Percentiles rank a stretch among this genome's conserved stretches.
phyloP scores from a whole-genome alignment of 2,329 filamentous ascomycete genomes.

The Xylariomycetidae sp. region DNA sequence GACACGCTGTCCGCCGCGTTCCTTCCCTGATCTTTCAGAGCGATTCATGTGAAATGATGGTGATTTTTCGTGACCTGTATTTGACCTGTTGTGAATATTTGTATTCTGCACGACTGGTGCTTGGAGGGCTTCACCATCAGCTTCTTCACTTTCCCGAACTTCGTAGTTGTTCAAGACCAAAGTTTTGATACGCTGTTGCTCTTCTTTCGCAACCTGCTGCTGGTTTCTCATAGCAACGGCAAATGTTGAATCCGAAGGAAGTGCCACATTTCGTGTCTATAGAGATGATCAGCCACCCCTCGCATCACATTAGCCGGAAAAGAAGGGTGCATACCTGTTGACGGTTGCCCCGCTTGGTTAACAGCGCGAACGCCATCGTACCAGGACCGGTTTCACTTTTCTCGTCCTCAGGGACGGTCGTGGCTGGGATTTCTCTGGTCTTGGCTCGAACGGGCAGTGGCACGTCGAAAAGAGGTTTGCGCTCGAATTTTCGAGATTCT shows the following conservation, averaged over 20 bases:
- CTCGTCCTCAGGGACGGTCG: conserved; percentile 31
- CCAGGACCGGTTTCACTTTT: conserved; percentile 33
- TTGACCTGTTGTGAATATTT: conserved; percentile 45
- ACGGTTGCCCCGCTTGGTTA: conserved; percentile 93
- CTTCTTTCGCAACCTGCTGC: conserved; percentile 90
- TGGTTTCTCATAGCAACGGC: conserved; percentile 94
- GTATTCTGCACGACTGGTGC: conserved; percentile 38
- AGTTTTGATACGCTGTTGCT: conserved; percentile 98
- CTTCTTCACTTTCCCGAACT: conserved; percentile 75
- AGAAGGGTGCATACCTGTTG: conserved; percentile 66
- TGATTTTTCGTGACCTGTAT: conserved; percentile 46
- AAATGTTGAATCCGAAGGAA: conserved; percentile 88
- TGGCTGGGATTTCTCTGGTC: conserved; percentile 51
- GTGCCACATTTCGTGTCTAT: conserved; percentile 83
- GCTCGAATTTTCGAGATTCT: conserved; percentile 92
- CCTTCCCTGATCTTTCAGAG: conserved; percentile 51
- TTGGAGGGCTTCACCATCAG: conserved; percentile 63
- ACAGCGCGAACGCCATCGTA: conserved; percentile 94
- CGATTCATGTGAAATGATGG: conserved; percentile 49
- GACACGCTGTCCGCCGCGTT: conserved; percentile 72
- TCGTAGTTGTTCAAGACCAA: conserved; percentile 97
- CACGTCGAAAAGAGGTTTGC: conserved; percentile 93
- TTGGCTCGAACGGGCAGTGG: conserved; percentile 82
- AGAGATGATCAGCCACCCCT: conserved; percentile 12
- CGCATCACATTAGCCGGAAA: neutral